Conservation (phyloP, 2,329 filamentous ascomycete species). For the Fusarium vanettenii region DNA sequence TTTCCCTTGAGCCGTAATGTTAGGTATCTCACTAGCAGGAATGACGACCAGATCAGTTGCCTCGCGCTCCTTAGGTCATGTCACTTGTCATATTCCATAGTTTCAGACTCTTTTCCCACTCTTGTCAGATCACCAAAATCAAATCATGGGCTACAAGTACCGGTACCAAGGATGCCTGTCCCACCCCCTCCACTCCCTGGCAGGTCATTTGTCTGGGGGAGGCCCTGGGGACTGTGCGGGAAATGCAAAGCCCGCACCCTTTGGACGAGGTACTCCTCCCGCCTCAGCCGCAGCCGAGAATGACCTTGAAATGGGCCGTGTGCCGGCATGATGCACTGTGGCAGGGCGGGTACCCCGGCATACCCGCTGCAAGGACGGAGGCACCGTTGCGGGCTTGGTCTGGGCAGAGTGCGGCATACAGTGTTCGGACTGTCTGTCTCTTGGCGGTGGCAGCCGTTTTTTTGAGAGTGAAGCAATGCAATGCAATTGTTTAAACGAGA, state of each 20-base stretch:
- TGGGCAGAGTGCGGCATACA: constrained; percentile 28
- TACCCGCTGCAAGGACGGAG: constrained; percentile 38
- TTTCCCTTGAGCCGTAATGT: background rate
- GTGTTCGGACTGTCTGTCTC: constrained; percentile 23
- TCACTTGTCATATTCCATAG: constrained; percentile 11
- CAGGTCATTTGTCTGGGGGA: constrained; percentile 27
- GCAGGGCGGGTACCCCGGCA: constrained; percentile 28
- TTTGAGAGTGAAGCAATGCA: background rate
- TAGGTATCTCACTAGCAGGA: background rate
- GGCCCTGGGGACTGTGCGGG: constrained; percentile 26
- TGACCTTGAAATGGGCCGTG: background rate
- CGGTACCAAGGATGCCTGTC: constrained; percentile 21
- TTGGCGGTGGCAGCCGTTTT: constrained; percentile 1
- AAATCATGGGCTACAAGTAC: constrained; percentile 16
- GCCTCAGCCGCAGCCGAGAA: background rate
- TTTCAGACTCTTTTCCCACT: background rate
- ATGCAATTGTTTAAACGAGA: background rate
- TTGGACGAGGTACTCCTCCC: background rate
- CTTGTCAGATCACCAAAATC: constrained; percentile 2
- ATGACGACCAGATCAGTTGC: constrained; percentile 14
- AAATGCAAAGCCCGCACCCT: constrained; percentile 9
- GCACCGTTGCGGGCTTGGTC: constrained; percentile 25
- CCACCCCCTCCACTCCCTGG: constrained; percentile 4
- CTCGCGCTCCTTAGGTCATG: background rate
- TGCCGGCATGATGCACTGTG: constrained; percentile 8